Base-by-base conservation (phyloP, 768 basidiomycete species). In the Amanita pallidorosea region DNA sequence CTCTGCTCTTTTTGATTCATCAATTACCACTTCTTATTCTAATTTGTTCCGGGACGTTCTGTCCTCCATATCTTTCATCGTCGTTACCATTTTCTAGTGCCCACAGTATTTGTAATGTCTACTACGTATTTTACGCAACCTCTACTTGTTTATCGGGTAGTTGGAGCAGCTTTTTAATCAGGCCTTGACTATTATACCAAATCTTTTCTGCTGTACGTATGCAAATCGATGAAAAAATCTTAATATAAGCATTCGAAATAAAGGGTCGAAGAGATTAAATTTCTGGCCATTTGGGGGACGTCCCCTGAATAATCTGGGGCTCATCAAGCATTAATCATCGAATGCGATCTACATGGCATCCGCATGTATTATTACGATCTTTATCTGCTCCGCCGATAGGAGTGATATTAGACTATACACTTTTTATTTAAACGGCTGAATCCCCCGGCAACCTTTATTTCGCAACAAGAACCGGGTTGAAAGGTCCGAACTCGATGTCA, bases 121-220 rank as follows among this genome's bases (percentile, higher is more conserved):
- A 51, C 50, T 51, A 20, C 20, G 29, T 51, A 51, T 42, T 42
- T 51, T 51, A 51, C 49, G 49, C 49, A 33, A 38, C 49, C 31
- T 22, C 49, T 49, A 40, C 37, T 2, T 41, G 23, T 34, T 34
- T 15, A 38, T 18, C 33, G 7, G 49, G 31, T 44, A 44, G 49
- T 18, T 41, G 25, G 34, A 12, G 23, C 43, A 22, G 31, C 38
- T 38, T 40, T 42, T 42, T 49, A 42, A 49, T 45, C 44, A 51
- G 44, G 36, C n/a, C 22, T 2, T 51, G 50, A 44, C 36, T 51
- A 51, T 25, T 34, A 33, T 51, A 51, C 34, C 29, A 51, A 37
- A 45, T 45, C 45, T 17, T 18, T 44, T 37, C 29, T 50, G 49
- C 31, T 42, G 49, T 50, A 50, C 40, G 27, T 51, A 36, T 36